phyloP scores from a whole-genome alignment of 345 rosid species.

The Boechera divaricarpa region DNA sequence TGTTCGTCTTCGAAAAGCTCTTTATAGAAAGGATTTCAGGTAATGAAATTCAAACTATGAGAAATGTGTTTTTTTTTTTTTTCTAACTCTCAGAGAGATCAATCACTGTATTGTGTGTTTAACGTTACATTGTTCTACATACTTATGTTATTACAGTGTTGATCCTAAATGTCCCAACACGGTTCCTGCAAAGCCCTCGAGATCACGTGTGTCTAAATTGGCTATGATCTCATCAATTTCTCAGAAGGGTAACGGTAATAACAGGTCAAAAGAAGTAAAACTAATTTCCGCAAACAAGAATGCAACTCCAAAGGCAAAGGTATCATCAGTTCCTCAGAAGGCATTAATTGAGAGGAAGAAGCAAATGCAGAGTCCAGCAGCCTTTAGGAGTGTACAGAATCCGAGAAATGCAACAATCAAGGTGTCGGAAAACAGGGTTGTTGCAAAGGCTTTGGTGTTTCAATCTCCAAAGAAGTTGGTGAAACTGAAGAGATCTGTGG shows the following conservation, averaged over 20 bases:
- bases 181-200: conserved; percentile 82
- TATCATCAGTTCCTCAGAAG: conserved; percentile 45
- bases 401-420: conserved; percentile 49
- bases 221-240: conserved; percentile 82
- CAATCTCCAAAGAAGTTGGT: conserved; percentile 75
- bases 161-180: conserved; percentile 72
- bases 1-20: conserved; percentile 65
- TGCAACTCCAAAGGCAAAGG: conserved; percentile 58
- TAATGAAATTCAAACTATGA: conserved; percentile 28
- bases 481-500: conserved; percentile 61
- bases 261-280: conserved; percentile 46
- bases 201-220: conserved; percentile 62
- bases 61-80: neutral
- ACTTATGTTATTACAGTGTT: conserved; percentile 39
- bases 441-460: conserved; percentile 74
- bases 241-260: conserved; percentile 50
- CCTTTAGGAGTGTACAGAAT: conserved; percentile 68
- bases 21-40: conserved; percentile 60
- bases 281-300: conserved; percentile 39
- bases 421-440: conserved; percentile 50
- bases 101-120: conserved; percentile 16
- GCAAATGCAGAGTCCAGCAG: conserved; percentile 54
- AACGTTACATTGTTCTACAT: conserved; percentile 3
- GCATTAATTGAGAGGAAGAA: conserved; percentile 63
- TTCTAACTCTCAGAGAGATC: neutral